Base-by-base conservation (phyloP, 495 filamentous ascomycete species). In the Tuber indicum region DNA sequence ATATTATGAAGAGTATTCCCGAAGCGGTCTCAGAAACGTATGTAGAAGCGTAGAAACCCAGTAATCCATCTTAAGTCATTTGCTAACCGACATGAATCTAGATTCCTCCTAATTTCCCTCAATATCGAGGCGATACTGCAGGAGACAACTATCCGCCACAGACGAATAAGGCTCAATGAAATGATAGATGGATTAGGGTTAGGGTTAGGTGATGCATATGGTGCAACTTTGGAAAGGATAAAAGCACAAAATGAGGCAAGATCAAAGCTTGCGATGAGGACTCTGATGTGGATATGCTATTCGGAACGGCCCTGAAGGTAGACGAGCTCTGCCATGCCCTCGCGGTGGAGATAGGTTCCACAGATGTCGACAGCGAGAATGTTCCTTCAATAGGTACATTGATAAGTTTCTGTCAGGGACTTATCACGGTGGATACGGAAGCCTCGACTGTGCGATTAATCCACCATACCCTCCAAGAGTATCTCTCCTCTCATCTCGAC, bases 341-440 rank as follows among this genome's bases (percentile, higher is more conserved):
- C 7, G 47, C 47, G 1, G 47, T 23, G 47, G 47, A 52, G 47
- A 52, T 52, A 52, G 47, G 47, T n/a, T 52, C 21, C 0, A 52
- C 6, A 4, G 21, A 52, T 52, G n/a, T 52, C 47, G 47, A 52
- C 9, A 23, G 21, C 47, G 47, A 52, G 1, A 52, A 52, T 8
- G 47, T 52, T n/a, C 47, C 47, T n/a, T 52, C 23, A 16, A 52
- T 52, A 23, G 47, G 21, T 1, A 52, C 47, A 52, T 52, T 52
- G 47, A 7, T 52, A n/a, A 5, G 8, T n/a, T 52, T 21, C 23
- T 52, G 21, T n/a, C 47, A 52, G 47, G 47, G 47, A n/a, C 47
- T 52, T 52, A n/a, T 74, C n/a, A 77, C 77, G 39, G 79, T 84
- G 3, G 47, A 52, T 2, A 21, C 5, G 5, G 47, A 52, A n/a